Evolutionary conservation across 2,329 filamentous ascomycete species (phyloP).

Genomic region (Curvularia spicifera): DNA sequence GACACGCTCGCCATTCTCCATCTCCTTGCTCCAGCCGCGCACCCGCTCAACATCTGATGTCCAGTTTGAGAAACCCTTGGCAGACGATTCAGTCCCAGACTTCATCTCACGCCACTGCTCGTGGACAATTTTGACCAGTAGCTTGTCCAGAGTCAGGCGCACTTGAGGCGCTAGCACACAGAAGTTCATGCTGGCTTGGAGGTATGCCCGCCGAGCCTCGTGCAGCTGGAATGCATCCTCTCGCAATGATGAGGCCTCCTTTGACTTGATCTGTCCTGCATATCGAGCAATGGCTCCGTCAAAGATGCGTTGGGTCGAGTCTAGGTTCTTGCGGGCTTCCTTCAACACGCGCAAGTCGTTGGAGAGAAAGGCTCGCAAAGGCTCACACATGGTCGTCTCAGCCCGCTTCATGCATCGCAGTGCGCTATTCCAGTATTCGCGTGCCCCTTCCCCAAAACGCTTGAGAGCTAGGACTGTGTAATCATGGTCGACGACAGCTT

Average conservation of each 20-base stretch:
- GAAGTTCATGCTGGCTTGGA: conserved; percentile 93
- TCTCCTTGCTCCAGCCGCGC: conserved; percentile 89
- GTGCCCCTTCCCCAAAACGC: conserved; percentile 81
- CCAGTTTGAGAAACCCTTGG: conserved; percentile 68
- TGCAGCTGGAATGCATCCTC: conserved; percentile 97
- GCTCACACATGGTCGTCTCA: conserved; percentile 78
- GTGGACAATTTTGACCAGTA: conserved; percentile 82
- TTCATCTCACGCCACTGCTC: conserved; percentile 91
- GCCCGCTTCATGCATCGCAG: conserved; percentile 77
- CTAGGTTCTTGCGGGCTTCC: conserved; percentile 77
- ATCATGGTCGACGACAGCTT: conserved; percentile 90
- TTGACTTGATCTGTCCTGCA: conserved; percentile 84
- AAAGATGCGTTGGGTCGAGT: conserved; percentile 81
- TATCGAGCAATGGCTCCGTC: conserved; percentile 84
- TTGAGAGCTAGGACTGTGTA: conserved; percentile 89
- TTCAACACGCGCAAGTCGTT: conserved; percentile 86
- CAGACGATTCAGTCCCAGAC: conserved; percentile 69
- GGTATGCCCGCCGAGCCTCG: conserved; percentile 86
- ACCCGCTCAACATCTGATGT: conserved; percentile 87
- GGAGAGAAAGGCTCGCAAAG: conserved; percentile 77
- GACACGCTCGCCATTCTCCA: conserved; percentile 84
- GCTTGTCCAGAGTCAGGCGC: conserved; percentile 80
- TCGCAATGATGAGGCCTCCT: conserved; percentile 86
- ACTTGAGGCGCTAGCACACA: conserved; percentile 87
- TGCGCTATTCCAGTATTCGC: conserved; percentile 84